These are phyloP conservation scores for Diospyros lotus DNA, from an alignment of 148 eudicot genomes.

Conservation along the genomic window DNA sequence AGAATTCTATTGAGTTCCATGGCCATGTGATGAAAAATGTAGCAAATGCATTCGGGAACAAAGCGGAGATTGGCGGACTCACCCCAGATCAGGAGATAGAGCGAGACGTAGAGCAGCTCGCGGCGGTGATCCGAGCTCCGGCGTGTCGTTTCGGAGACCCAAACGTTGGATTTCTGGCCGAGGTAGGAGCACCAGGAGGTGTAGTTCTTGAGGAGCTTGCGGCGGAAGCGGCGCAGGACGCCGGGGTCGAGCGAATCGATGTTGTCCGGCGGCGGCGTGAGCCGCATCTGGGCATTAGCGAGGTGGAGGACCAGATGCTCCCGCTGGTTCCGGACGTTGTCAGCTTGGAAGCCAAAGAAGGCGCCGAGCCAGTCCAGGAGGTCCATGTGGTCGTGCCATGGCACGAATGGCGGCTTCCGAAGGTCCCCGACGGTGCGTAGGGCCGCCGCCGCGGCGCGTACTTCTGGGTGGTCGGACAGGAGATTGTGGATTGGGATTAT, in stretches of 20 bases:
- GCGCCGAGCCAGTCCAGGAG: slow-evolving; percentile 83
- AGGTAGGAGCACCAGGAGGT: slow-evolving; percentile 71
- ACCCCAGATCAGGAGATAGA: slow-evolving; percentile 74
- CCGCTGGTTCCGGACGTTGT: slow-evolving; percentile 67
- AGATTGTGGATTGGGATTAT: slow-evolving; percentile 83
- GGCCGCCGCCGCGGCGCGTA: slow-evolving; percentile 72
- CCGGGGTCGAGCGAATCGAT: slow-evolving; percentile 47
- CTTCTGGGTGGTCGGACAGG: slow-evolving; percentile 73
- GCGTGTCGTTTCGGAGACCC: slow-evolving; percentile 36
- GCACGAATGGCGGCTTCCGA: slow-evolving; percentile 53
- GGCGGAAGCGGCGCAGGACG: slow-evolving; percentile 68
- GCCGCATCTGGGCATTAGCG: slow-evolving; percentile 77
- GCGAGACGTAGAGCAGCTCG: slow-evolving; percentile 53
- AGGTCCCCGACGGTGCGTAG: slow-evolving; percentile 63
- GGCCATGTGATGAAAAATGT: slow-evolving; percentile 71
- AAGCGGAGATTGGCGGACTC: slow-evolving; percentile 76
- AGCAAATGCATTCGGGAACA: slow-evolving; percentile 62
- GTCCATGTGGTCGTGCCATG: slow-evolving; percentile 56
- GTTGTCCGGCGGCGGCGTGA: slow-evolving; percentile 53
- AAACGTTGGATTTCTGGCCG: slow-evolving; percentile 45
- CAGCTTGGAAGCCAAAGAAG: slow-evolving; percentile 72
- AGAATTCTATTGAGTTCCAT: slow-evolving; percentile 61
- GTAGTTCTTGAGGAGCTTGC: slow-evolving; percentile 50
- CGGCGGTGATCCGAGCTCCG: slow-evolving; percentile 48
- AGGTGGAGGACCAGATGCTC: slow-evolving; percentile 82